Evolutionary conservation across 2,329 filamentous ascomycete species (phyloP).

Genomic region (Cordyceps cicadae): DNA sequence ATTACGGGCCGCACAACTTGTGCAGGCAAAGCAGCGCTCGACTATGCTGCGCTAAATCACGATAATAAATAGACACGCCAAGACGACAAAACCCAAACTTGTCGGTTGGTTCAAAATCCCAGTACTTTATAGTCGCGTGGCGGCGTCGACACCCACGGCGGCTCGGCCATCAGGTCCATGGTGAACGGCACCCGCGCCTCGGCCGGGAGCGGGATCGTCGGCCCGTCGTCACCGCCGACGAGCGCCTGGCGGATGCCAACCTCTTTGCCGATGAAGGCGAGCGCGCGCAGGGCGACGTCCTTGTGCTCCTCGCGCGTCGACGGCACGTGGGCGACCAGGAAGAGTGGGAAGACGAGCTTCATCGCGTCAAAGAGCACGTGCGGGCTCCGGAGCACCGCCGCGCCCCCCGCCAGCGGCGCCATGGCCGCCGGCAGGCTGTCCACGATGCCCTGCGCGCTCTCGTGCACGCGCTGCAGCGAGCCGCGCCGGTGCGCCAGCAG

Average conservation of each 20-base stretch:
- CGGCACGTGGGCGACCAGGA: slow-evolving; percentile 22
- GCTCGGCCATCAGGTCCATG: background rate
- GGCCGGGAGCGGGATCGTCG: background rate
- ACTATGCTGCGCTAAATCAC: no score
- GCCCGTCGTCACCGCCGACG: background rate
- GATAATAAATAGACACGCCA: background rate
- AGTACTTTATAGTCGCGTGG: slow-evolving; percentile 9
- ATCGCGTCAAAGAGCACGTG: slow-evolving; percentile 28
- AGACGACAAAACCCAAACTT: background rate
- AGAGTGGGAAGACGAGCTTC: slow-evolving; percentile 31
- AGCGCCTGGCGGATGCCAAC: slow-evolving; percentile 31
- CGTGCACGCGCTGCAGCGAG: slow-evolving; percentile 23
- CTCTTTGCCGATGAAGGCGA: slow-evolving; percentile 28
- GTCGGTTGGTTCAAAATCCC: background rate
- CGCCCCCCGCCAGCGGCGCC: slow-evolving; percentile 15
- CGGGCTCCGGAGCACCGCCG: slow-evolving; percentile 16
- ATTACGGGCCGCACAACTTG: no score
- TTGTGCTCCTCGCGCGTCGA: slow-evolving; percentile 23
- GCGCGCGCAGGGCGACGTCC: slow-evolving; percentile 19
- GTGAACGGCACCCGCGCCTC: slow-evolving; percentile 1
- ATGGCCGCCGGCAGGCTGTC: slow-evolving; percentile 20
- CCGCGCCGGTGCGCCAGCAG: slow-evolving; percentile 22
- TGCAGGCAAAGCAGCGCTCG: no score
- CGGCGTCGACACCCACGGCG: background rate
- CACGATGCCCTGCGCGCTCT: slow-evolving; percentile 23